phyloP scores from a whole-genome alignment of 2,329 filamentous ascomycete species.

The Pseudocercospora crystallina region DNA sequence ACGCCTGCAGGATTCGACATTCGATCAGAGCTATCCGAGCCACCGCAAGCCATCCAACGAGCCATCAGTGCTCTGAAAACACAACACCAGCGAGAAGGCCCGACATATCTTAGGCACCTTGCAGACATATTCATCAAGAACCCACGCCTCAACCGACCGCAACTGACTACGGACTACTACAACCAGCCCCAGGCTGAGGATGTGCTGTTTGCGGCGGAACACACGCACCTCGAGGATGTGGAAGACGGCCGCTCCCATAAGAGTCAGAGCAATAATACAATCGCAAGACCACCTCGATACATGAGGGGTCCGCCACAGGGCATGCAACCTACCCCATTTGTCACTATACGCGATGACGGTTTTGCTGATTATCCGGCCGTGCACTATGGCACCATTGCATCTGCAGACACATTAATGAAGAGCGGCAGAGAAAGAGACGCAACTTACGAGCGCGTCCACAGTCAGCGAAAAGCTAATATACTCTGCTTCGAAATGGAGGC shows the following conservation, averaged over 20 bases:
- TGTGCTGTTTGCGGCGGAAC: neutral
- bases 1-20: neutral
- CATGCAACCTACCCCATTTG: neutral
- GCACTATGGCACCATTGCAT: constrained; percentile 42
- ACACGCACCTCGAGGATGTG: too few relatives aligned
- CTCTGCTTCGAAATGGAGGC: constrained; percentile 12
- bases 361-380: constrained; percentile 28
- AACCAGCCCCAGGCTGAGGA: neutral
- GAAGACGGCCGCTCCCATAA: too few relatives aligned
- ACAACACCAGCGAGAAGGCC: neutral
- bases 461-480: constrained; percentile 17
- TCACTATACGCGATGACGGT: neutral
- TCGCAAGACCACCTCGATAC: neutral
- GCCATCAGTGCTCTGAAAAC: constrained; percentile 11
- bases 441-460: neutral
- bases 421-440: constrained; percentile 27
- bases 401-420: constrained; percentile 43
- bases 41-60: constrained; percentile 13
- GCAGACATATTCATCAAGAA: neutral
- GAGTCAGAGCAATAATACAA: too few relatives aligned
- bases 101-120: neutral
- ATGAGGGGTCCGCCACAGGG: neutral
- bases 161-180: neutral
- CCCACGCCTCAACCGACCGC: too few relatives aligned
- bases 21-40: constrained; percentile 15